Conservation (phyloP, 2,329 filamentous ascomycete genomes). For the Aspergillus sp. region DNA sequence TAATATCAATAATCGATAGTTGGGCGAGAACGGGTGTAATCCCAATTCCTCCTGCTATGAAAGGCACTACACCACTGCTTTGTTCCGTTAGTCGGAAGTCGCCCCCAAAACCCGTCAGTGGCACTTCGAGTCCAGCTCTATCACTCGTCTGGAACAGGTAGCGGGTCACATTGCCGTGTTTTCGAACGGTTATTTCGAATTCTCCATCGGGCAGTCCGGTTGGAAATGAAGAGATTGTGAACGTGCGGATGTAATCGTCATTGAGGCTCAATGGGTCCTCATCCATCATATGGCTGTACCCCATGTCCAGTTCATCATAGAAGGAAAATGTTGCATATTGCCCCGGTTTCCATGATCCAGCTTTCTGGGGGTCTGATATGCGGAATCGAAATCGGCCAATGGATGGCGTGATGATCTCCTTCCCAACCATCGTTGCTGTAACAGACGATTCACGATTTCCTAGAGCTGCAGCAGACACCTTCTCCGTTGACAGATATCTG, state of each 20-base stretch:
- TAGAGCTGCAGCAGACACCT: slow-evolving; percentile 21
- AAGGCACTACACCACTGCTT: slow-evolving; percentile 48
- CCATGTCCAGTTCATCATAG: slow-evolving; percentile 64
- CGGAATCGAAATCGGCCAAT: slow-evolving; percentile 66
- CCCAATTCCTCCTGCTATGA: slow-evolving; percentile 77
- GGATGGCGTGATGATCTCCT: slow-evolving; percentile 63
- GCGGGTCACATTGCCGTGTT: slow-evolving; percentile 67
- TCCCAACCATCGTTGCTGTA: slow-evolving; percentile 58
- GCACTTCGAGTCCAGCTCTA: slow-evolving; percentile 58
- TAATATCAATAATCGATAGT: slow-evolving; percentile 52
- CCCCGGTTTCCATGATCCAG: slow-evolving; percentile 62
- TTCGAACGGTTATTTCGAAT: slow-evolving; percentile 71
- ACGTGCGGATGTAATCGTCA: slow-evolving; percentile 80
- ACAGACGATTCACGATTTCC: slow-evolving; percentile 21
- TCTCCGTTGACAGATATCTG: slow-evolving; percentile 64
- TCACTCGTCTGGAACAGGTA: slow-evolving; percentile 62
- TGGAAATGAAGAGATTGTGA: slow-evolving; percentile 71
- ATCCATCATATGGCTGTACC: slow-evolving; percentile 82
- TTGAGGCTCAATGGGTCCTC: slow-evolving; percentile 77
- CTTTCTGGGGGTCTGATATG: slow-evolving; percentile 38
- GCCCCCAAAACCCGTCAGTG: slow-evolving; percentile 73
- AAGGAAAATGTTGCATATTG: slow-evolving; percentile 80
- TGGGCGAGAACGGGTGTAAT: slow-evolving; percentile 80
- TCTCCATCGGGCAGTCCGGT: slow-evolving; percentile 43
- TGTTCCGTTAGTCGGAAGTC: slow-evolving; percentile 50